Percentiles rank a stretch among this genome's conserved stretches.
Conservation (phyloP, 2,329 filamentous ascomycete genomes). For the Balansia obtecta region DNA sequence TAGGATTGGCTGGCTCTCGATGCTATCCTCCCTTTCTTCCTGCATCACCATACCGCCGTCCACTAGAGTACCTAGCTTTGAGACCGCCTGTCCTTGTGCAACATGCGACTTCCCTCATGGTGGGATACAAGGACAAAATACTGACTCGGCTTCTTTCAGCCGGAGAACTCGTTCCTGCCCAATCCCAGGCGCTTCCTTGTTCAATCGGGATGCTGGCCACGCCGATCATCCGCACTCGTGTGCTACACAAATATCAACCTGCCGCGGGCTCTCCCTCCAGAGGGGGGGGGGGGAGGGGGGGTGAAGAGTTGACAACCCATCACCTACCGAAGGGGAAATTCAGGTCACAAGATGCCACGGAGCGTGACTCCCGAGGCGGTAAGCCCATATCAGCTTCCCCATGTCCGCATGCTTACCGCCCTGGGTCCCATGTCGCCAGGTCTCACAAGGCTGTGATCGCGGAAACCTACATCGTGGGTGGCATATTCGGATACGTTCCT, state of each 20-base stretch:
- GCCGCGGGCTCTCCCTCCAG: neutral
- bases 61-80: too few relatives aligned
- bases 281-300: too few relatives aligned
- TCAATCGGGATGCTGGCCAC: neutral
- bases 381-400: neutral
- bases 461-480: neutral
- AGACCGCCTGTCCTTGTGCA: too few relatives aligned
- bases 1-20: too few relatives aligned
- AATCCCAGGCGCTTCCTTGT: neutral
- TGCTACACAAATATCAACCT: neutral
- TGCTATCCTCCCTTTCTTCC: too few relatives aligned
- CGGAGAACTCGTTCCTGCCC: neutral
- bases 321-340: neutral
- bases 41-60: too few relatives aligned
- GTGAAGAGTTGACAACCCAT: neutral
- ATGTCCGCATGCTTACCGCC: neutral
- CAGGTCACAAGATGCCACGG: neutral
- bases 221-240: neutral
- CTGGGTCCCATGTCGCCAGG: neutral
- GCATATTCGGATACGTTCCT: neutral
- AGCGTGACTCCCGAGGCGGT: neutral
- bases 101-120: too few relatives aligned
- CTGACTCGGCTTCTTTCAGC: neutral
- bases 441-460: neutral
- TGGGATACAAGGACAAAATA: too few relatives aligned